Percentiles rank a stretch among this genome's conserved stretches.
Evolutionary conservation across 208 protist species (phyloP).

Genomic region (Leishmania gerbilli): DNA sequence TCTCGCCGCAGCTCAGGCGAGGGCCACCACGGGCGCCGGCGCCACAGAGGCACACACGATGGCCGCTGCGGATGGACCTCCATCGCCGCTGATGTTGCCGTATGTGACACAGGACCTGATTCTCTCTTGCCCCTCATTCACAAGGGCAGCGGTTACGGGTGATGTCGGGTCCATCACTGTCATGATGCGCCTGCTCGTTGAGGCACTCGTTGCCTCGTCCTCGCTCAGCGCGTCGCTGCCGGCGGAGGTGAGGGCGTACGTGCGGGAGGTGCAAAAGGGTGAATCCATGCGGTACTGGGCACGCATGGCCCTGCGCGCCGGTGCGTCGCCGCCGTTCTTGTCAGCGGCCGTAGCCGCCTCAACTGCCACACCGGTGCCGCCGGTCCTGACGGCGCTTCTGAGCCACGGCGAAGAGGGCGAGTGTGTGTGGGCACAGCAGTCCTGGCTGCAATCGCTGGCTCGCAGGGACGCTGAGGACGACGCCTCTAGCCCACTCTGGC

Average conservation of each 20-base stretch:
- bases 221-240: slow-evolving; percentile 7
- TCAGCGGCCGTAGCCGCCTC: slow-evolving; percentile 18
- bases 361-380: slow-evolving; percentile 3
- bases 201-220: background rate
- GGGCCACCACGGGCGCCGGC: slow-evolving; percentile 3
- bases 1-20: slow-evolving; percentile 35
- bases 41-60: background rate
- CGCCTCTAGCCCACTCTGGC: background rate
- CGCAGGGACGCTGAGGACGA: background rate
- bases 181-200: slow-evolving; percentile 17
- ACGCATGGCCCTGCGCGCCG: slow-evolving; percentile 4
- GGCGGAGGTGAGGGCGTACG: slow-evolving; percentile 22
- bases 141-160: background rate
- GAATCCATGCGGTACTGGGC: slow-evolving; percentile 15
- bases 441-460: background rate
- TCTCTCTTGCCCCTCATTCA: slow-evolving; percentile 1
- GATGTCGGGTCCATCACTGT: background rate
- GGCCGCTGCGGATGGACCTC: background rate
- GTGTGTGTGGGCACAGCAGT: slow-evolving; percentile 7
- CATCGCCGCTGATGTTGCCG: slow-evolving; percentile 14
- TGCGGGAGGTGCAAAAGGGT: slow-evolving; percentile 15
- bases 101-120: slow-evolving; percentile 22
- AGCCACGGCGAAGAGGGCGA: background rate
- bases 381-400: slow-evolving; percentile 1
- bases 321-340: slow-evolving; percentile 25